Evolutionary conservation across 805 yeast species (phyloP).

Genomic region (Metschnikowia henanensis): DNA sequence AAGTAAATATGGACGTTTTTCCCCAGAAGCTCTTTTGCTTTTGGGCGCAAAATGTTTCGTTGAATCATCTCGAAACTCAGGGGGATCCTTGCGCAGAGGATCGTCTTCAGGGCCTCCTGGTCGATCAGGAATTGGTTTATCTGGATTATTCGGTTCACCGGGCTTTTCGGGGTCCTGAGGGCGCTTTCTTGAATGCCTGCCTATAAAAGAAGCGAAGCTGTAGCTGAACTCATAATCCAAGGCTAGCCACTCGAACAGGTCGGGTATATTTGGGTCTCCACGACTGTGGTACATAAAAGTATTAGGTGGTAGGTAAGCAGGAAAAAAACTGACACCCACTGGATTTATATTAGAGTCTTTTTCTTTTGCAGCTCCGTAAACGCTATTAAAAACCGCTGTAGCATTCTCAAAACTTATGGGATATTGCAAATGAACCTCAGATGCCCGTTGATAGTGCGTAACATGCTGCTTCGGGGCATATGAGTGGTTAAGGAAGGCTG

Average conservation of each 20-base stretch:
- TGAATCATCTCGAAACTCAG: too few relatives aligned
- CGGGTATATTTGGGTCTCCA: conserved; percentile 40
- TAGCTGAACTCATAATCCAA: conserved; percentile 63
- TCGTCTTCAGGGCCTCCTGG: too few relatives aligned
- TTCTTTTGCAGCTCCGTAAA: conserved; percentile 52
- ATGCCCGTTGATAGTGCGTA: not conserved
- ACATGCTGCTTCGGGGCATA: not conserved
- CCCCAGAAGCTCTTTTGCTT: too few relatives aligned
- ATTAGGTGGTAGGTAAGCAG: conserved; percentile 61
- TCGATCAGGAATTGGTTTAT: too few relatives aligned
- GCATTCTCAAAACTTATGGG: conserved; percentile 49
- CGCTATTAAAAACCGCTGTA: conserved; percentile 54
- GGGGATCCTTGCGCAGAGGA: conserved; percentile 6
- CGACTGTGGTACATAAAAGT: conserved; percentile 59
- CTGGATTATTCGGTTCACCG: too few relatives aligned
- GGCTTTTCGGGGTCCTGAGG: too few relatives aligned
- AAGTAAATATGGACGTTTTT: conserved; percentile 35
- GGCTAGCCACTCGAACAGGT: conserved; percentile 60
- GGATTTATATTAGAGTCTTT: conserved; percentile 54
- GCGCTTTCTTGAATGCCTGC: too few relatives aligned
- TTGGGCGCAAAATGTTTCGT: too few relatives aligned
- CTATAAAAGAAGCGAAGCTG: conserved; percentile 38
- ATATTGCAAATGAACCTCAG: conserved; percentile 1
- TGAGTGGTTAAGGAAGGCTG: not conserved
- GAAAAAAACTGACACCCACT: conserved; percentile 55